Conservation (phyloP, 176 grass and related monocot species). For the Typha latifolia region DNA sequence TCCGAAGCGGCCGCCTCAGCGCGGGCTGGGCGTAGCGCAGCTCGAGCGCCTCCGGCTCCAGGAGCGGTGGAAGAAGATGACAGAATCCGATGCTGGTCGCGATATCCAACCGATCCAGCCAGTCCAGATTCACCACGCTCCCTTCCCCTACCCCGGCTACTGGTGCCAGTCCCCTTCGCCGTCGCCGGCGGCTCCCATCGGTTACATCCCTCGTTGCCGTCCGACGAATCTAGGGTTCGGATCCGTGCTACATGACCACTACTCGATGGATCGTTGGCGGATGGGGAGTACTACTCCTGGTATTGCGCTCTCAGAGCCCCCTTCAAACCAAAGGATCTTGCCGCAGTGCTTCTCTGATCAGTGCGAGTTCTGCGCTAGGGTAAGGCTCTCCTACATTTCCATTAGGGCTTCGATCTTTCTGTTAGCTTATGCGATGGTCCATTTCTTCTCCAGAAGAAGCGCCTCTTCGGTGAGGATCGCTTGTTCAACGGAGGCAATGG, state of each 20-base stretch:
- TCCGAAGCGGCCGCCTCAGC: conserved; percentile 44
- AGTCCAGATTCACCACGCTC: conserved; percentile 3
- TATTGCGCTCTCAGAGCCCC: conserved; percentile 30
- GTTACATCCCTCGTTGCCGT: conserved; percentile 5
- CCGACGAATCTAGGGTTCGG: background rate
- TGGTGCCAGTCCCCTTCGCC: background rate
- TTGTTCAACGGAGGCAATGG: background rate
- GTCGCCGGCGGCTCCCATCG: background rate
- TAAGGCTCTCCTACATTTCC: conserved; percentile 10
- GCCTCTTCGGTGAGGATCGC: conserved; percentile 19
- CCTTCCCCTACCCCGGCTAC: conserved; percentile 10
- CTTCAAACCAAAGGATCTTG: conserved; percentile 55
- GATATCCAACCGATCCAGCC: conserved; percentile 1
- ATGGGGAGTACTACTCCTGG: background rate
- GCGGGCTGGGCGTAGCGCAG: conserved; percentile 65
- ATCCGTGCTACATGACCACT: conserved; percentile 25
- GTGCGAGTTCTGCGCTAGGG: conserved; percentile 59
- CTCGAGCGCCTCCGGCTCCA: conserved; percentile 66
- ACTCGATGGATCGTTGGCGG: conserved; percentile 27
- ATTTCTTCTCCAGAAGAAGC: conserved; percentile 23
- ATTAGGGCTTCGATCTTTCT: background rate
- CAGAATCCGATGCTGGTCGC: background rate
- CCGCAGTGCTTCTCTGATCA: conserved; percentile 29
- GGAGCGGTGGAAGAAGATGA: conserved; percentile 28
- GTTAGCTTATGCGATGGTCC: conserved; percentile 4